Conservation (phyloP, 495 filamentous ascomycete species). For the Lentithecium fluviatile region DNA sequence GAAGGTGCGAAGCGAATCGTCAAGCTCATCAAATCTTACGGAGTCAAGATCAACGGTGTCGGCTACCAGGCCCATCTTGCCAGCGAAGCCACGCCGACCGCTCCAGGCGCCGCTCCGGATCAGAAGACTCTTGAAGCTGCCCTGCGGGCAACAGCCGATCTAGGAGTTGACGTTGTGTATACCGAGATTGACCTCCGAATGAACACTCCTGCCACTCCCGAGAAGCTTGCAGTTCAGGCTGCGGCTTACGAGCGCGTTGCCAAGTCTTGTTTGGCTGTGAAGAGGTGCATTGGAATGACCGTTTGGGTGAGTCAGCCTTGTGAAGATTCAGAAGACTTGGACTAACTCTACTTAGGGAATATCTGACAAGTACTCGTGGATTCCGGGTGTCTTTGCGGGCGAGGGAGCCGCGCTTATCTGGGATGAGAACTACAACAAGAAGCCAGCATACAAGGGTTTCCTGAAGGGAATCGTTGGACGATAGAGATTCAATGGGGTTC, state of each 20-base stretch:
- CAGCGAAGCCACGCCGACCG: constrained; percentile 46
- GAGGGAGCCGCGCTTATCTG: constrained; percentile 26
- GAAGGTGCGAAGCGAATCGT: constrained; percentile 62
- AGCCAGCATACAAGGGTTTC: constrained; percentile 21
- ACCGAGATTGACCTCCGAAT: constrained; percentile 64
- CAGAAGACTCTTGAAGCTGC: not conserved
- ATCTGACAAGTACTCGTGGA: constrained; percentile 64
- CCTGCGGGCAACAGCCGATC: constrained; percentile 6
- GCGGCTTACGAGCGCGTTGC: constrained; percentile 62
- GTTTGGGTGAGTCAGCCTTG: constrained; percentile 53
- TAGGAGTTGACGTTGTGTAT: constrained; percentile 53
- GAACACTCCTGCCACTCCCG: constrained; percentile 17
- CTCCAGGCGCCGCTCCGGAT: not conserved
- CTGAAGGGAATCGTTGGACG: constrained; percentile 1
- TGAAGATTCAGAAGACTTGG: not conserved
- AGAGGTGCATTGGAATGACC: constrained; percentile 70
- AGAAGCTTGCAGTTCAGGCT: constrained; percentile 48
- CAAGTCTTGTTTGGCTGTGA: constrained; percentile 59
- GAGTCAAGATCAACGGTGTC: constrained; percentile 71
- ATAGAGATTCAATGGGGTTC: too few relatives aligned
- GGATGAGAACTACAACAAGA: constrained; percentile 27
- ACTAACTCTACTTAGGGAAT: constrained; percentile 49
- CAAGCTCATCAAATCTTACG: constrained; percentile 61
- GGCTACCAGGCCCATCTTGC: constrained; percentile 63
- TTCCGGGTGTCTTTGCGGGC: constrained; percentile 42